These are phyloP conservation scores for Glarea lozoyensis DNA, from an alignment of 495 filamentous ascomycete species.

Conservation along the genomic window DNA sequence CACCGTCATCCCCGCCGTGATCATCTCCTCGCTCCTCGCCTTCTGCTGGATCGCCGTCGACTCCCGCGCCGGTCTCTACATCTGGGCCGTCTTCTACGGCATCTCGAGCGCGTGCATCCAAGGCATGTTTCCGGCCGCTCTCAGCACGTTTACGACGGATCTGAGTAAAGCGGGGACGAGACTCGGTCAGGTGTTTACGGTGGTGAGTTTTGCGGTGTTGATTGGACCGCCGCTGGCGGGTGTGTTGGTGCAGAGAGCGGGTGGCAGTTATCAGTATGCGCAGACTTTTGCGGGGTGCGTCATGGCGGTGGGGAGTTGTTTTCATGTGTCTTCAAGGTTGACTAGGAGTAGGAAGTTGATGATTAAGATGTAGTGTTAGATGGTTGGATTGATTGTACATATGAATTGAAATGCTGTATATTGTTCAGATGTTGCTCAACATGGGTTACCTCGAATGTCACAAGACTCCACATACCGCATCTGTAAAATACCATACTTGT, in stretches of 20 bases:
- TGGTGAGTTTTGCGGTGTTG: conserved; percentile 60
- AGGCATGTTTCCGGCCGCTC: conserved; percentile 51
- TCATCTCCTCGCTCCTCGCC: neutral
- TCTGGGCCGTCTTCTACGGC: conserved; percentile 32
- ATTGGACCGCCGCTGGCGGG: conserved; percentile 70
- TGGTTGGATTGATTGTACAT: neutral
- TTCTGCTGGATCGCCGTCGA: conserved; percentile 1
- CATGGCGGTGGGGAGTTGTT: conserved; percentile 21
- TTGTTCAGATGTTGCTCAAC: neutral
- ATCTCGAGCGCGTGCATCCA: conserved; percentile 56
- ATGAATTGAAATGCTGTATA: too few relatives aligned
- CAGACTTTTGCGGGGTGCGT: conserved; percentile 47
- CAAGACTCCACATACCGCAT: too few relatives aligned
- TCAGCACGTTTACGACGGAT: conserved; percentile 53
- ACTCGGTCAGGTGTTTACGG: conserved; percentile 66
- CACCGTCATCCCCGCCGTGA: neutral
- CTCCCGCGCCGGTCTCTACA: conserved; percentile 25
- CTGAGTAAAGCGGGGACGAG: conserved; percentile 58
- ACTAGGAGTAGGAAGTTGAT: neutral
- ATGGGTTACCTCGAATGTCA: too few relatives aligned
- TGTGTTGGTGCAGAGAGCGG: conserved; percentile 38
- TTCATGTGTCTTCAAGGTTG: conserved; percentile 6
- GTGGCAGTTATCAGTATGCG: conserved; percentile 45
- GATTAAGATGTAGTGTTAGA: neutral
- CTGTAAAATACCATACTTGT: too few relatives aligned